A percentile compares a stretch with the other conserved stretches of the same genome.
These are phyloP conservation scores for Arthrobotrys sphaeroides DNA, from an alignment of 2,329 filamentous ascomycete species.

Conservation along the genomic window DNA sequence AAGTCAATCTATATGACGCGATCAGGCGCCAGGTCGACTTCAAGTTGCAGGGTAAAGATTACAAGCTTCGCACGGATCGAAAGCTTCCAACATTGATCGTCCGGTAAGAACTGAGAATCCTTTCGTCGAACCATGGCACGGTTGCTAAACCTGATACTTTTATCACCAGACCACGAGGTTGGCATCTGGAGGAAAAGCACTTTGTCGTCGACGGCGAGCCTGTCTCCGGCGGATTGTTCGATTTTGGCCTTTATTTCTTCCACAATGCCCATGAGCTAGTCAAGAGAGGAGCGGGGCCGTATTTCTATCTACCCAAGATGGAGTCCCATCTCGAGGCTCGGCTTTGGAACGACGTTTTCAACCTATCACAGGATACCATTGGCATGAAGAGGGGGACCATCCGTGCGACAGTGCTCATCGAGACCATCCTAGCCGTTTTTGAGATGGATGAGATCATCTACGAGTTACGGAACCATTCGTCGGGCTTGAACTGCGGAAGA, in stretches of 20 bases:
- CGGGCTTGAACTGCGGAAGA: slow-evolving; percentile 95
- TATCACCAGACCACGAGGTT: slow-evolving; percentile 75
- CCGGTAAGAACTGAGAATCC: slow-evolving; percentile 63
- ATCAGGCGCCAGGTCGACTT: slow-evolving; percentile 95
- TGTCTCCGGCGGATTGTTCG: slow-evolving; percentile 90
- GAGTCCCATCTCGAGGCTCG: slow-evolving; percentile 96
- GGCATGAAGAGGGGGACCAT: slow-evolving; percentile 90
- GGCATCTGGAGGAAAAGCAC: slow-evolving; percentile 99
- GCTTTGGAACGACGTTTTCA: slow-evolving; percentile 98
- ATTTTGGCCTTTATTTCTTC: slow-evolving; percentile 99
- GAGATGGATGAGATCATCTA: slow-evolving; percentile 99
- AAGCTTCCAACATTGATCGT: slow-evolving; percentile 89
- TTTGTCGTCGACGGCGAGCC: slow-evolving; percentile 94
- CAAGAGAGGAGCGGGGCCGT: slow-evolving; percentile 84
- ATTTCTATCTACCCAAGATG: slow-evolving; percentile 99
- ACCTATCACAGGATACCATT: slow-evolving; percentile 91
- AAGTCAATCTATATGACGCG: slow-evolving; percentile 96
- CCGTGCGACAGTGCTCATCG: slow-evolving; percentile 92
- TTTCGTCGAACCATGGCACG: not conserved
- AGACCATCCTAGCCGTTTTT: slow-evolving; percentile 96
- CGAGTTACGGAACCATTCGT: slow-evolving; percentile 94
- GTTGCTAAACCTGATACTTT: not conserved
- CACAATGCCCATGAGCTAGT: slow-evolving; percentile 93
- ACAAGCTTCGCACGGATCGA: slow-evolving; percentile 93
- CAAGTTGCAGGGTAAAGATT: slow-evolving; percentile 93